Conservation (phyloP, 139 green algal genomes). For the Micromonas pusilla region DNA sequence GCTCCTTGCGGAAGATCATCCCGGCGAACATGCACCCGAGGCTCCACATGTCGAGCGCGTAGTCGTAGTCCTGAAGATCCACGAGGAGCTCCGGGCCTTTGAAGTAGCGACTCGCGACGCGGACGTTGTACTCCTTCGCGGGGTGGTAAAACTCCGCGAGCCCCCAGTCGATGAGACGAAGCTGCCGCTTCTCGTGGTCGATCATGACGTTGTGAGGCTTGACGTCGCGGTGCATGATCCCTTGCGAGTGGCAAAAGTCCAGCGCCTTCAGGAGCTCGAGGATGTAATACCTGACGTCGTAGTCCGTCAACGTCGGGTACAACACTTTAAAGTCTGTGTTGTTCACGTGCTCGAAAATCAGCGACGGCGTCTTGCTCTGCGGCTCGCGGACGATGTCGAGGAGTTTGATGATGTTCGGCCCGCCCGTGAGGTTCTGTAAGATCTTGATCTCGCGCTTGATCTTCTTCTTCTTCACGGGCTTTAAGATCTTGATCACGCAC, state of each 20-base stretch:
- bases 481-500: constrained; percentile 68
- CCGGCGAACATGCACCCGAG: constrained; percentile 65
- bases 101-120: constrained; percentile 93
- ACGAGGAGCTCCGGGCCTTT: constrained; percentile 97
- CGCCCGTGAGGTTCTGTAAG: constrained; percentile 88
- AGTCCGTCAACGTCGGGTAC: constrained; percentile 91
- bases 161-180: constrained; percentile 98
- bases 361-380: constrained; percentile 81
- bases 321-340: constrained; percentile 89
- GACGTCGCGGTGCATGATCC: constrained; percentile 65
- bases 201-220: constrained; percentile 97
- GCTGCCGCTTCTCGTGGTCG: constrained; percentile 80
- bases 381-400: constrained; percentile 92
- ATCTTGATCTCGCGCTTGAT: constrained; percentile 87
- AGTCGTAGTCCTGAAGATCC: constrained; percentile 97
- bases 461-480: constrained; percentile 99
- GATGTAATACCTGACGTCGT: constrained; percentile 98
- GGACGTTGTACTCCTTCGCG: constrained; percentile 91
- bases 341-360: constrained; percentile 97
- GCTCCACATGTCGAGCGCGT: constrained; percentile 94
- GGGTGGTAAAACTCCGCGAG: constrained; percentile 98
- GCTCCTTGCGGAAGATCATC: constrained; percentile 90
- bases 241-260: constrained; percentile 87
- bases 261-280: constrained; percentile 93
- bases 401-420: constrained; percentile 95